Evolutionary conservation across 306 rosid species (phyloP).

Genomic region (Prunus mongolica): DNA sequence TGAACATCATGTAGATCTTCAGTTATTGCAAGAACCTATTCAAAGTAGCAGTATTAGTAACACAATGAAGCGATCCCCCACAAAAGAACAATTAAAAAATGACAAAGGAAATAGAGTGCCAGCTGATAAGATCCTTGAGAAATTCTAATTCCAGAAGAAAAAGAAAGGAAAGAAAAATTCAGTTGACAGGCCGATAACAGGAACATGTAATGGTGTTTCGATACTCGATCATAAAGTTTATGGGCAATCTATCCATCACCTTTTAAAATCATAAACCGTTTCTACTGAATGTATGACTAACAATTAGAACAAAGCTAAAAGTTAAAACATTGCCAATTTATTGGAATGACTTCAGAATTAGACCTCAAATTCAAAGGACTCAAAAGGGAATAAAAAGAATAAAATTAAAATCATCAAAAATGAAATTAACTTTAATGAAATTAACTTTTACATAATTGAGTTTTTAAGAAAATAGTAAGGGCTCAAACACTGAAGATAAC

Average conservation of each 20-base stretch:
- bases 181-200: background rate
- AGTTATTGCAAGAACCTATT: constrained; percentile 83
- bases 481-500: too few species aligned
- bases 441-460: background rate
- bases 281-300: background rate
- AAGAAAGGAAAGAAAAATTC: background rate
- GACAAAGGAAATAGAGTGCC: background rate
- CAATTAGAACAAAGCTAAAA: background rate
- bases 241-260: background rate
- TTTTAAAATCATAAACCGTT: background rate
- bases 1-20: constrained; percentile 91
- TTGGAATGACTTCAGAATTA: background rate
- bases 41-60: constrained; percentile 14
- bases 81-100: background rate
- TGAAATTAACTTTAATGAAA: background rate
- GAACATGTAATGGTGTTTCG: background rate
- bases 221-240: background rate
- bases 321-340: background rate
- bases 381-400: background rate
- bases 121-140: background rate
- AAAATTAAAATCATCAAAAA: background rate
- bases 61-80: background rate
- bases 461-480: background rate
- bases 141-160: background rate
- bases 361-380: background rate